Conservation (phyloP, 2,329 filamentous ascomycete genomes). For the Penicillium sumatraense region DNA sequence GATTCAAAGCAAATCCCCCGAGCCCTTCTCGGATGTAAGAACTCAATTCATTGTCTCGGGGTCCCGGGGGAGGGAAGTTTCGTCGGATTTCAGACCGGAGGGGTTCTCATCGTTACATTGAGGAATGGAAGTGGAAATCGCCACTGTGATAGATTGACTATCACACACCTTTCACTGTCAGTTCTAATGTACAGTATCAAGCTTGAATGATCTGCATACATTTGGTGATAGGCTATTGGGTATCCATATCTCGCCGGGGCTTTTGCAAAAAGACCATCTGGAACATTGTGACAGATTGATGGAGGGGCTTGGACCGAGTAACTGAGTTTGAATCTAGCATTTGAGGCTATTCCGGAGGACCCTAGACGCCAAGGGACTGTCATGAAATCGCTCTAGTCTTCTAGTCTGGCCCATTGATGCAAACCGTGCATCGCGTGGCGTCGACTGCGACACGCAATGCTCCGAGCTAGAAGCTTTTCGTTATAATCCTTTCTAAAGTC, state of each 20-base stretch:
- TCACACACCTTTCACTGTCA: neutral
- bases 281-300: neutral
- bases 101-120: neutral
- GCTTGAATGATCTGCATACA: constrained; percentile 1
- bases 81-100: neutral
- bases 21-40: constrained; percentile 14
- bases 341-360: constrained; percentile 11
- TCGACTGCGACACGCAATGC: constrained; percentile 13
- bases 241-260: neutral
- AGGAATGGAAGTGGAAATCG: neutral
- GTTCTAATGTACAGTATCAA: neutral
- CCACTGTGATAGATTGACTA: neutral
- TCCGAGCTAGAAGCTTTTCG: constrained; percentile 4
- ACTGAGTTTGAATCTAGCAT: constrained; percentile 1
- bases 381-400: constrained; percentile 5
- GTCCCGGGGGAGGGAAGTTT: no score
- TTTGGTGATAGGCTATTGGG: constrained; percentile 2
- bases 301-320: constrained; percentile 3
- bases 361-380: neutral
- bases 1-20: constrained; percentile 3
- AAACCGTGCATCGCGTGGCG: constrained; percentile 19
- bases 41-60: constrained; percentile 14
- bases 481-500: neutral
- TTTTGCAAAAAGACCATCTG: neutral
- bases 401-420: neutral